Base-by-base conservation (phyloP, 306 rosid species). In the Inga leiocalycina region DNA sequence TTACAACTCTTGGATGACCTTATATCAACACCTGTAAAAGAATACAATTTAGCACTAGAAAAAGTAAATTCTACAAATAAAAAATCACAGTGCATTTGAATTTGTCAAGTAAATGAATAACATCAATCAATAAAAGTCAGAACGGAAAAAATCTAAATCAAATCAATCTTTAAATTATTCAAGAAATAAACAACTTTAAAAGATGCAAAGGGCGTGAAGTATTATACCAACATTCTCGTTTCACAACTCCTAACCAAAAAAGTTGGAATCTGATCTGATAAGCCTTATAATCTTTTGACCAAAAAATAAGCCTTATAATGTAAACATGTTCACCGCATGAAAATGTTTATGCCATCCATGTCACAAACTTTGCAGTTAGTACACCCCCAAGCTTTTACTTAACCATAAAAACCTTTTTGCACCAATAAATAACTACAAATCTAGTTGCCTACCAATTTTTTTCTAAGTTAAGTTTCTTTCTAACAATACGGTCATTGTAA, bases 1-100 rank as follows among this genome's bases (percentile, higher is more conserved):
- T 96, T 97, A 80, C 99, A 96, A 72, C 91, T 89, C 91, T 96
- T 92, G 59, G 99, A 89, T 68, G 97, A 93, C 91, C 93, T 92
- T 81, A 96, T 90, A 85, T 96, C 99, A 86, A 95, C 99, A 89
- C 93, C 99, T 95, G 91, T 62, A 78, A 88, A 82, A 77, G n/a
- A 69, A 88, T 8, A 66, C 43, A 52, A 65, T 35, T 70, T 16
- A 78, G 78, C 57, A 27, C 1, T 32, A 43, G 70, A 57, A 57
- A 48, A 49, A 71, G 77, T 30, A 64, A 5, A 52, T 77, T 70
- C 67, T 30, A 17, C 68, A 74, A 13, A 45, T 14, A 64, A 74
- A 44, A 43, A 64, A 71, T 49, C 32, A 51, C 39, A 24, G 4
- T 24, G 6, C 30, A 4, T 72, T 41, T 49, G 74, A 34, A 82